A percentile compares a stretch with the other conserved stretches of the same genome.
phyloP scores from a whole-genome alignment of 768 basidiomycete genomes.

The Boletus pseudo-olivaceus region DNA sequence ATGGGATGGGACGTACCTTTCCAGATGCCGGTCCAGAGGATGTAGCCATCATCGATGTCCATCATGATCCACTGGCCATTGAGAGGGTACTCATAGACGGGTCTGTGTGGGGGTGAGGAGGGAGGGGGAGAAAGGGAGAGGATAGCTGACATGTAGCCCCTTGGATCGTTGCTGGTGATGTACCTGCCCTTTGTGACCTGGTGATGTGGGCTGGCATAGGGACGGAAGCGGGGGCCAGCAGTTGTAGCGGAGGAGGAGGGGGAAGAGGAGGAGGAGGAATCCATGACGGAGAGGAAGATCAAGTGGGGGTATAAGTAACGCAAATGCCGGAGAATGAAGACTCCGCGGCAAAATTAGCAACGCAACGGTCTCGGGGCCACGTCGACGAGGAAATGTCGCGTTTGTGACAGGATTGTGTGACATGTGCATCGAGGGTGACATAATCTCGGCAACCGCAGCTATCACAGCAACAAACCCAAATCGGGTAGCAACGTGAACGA shows the following conservation, averaged over 20 bases:
- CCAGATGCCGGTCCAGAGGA: constrained; percentile 93
- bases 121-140: not conserved
- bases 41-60: constrained; percentile 90
- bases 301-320: constrained; percentile 22
- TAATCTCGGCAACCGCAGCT: constrained; percentile 33
- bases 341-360: constrained; percentile 32
- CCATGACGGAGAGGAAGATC: constrained; percentile 32
- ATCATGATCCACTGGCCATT: constrained; percentile 95
- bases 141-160: constrained; percentile 76
- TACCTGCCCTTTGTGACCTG: constrained; percentile 84
- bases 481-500: constrained; percentile 34
- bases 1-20: constrained; percentile 54
- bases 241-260: constrained; percentile 31
- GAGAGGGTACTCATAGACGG: constrained; percentile 86
- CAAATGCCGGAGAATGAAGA: constrained; percentile 22
- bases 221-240: constrained; percentile 47
- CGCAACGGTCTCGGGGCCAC: constrained; percentile 32
- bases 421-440: constrained; percentile 27
- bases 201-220: constrained; percentile 72
- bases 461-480: constrained; percentile 33
- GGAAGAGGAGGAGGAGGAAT: constrained; percentile 37
- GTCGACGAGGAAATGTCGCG: constrained; percentile 35
- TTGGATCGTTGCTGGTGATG: constrained; percentile 85
- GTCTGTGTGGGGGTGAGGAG: constrained; percentile 37
- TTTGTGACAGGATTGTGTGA: constrained; percentile 25